phyloP scores from a whole-genome alignment of 345 rosid genomes.

The Salix caprea region DNA sequence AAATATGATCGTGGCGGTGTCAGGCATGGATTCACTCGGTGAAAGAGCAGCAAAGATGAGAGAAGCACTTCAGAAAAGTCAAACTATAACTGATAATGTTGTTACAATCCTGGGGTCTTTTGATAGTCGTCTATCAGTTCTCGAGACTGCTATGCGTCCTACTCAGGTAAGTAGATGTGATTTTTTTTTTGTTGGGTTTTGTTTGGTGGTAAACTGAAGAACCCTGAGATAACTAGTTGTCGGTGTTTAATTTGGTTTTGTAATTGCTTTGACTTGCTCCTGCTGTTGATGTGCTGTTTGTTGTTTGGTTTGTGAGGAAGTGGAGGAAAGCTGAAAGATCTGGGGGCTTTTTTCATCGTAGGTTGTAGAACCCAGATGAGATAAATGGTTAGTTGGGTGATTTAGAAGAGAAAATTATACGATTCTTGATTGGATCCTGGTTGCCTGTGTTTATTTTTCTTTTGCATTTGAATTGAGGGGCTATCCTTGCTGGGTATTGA shows the following conservation, averaged over 20 bases:
- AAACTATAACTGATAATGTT: slow-evolving; percentile 80
- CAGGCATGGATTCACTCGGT: slow-evolving; percentile 60
- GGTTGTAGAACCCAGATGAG: background rate
- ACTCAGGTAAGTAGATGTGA: slow-evolving; percentile 58
- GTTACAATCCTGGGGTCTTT: slow-evolving; percentile 93
- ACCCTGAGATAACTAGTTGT: background rate
- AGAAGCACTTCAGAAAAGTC: slow-evolving; percentile 76
- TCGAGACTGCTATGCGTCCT: slow-evolving; percentile 99
- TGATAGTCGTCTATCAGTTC: slow-evolving; percentile 96
- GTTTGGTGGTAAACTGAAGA: background rate
- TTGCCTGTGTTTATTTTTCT: background rate
- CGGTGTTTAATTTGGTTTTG: background rate
- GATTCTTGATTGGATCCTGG: background rate
- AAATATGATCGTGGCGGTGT: slow-evolving; percentile 40
- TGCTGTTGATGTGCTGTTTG: slow-evolving; percentile 3
- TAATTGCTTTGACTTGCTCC: background rate
- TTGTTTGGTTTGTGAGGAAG: background rate
- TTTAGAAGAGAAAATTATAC: background rate
- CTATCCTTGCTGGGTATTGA: background rate
- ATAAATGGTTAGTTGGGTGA: background rate
- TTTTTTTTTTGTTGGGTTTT: background rate
- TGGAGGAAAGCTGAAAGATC: background rate
- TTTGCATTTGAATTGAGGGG: background rate
- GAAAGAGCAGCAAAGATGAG: slow-evolving; percentile 78
- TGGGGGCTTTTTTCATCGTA: background rate